These are phyloP conservation scores for Metschnikowia noctiluminum DNA, from an alignment of 805 yeast species.

Conservation along the genomic window DNA sequence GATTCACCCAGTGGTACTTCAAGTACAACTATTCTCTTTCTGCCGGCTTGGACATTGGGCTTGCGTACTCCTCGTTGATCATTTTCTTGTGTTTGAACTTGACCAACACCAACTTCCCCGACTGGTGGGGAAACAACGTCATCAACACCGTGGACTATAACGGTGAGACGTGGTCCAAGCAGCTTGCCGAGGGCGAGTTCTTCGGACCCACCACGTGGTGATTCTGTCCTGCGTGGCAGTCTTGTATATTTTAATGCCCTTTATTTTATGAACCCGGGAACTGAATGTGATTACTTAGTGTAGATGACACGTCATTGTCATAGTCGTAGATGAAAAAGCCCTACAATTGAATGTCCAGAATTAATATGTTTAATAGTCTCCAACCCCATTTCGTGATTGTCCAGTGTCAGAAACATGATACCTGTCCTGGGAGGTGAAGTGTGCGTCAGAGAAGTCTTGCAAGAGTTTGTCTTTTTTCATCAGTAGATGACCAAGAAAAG, in stretches of 20 bases:
- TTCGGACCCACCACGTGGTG: slow-evolving; percentile 51
- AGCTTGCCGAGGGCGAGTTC: slow-evolving; percentile 37
- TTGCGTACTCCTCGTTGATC: slow-evolving; percentile 38
- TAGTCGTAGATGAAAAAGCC: too few species aligned
- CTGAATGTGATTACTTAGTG: too few species aligned
- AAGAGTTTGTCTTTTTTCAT: too few species aligned
- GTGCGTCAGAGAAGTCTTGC: too few species aligned
- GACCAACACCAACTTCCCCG: slow-evolving; percentile 24
- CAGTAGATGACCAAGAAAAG: too few species aligned
- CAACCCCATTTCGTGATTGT: too few species aligned
- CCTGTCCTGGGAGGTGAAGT: too few species aligned
- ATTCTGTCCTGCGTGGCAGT: slow-evolving; percentile 6
- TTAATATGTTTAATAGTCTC: too few species aligned
- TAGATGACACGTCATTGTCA: too few species aligned
- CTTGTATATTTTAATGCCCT: not conserved
- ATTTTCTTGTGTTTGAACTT: slow-evolving; percentile 34
- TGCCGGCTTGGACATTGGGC: slow-evolving; percentile 44
- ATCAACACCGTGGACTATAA: slow-evolving; percentile 40
- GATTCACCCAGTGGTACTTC: slow-evolving; percentile 43
- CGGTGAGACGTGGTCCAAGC: slow-evolving; percentile 24
- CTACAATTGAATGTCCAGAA: too few species aligned
- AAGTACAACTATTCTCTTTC: slow-evolving; percentile 45
- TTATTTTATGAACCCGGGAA: too few species aligned
- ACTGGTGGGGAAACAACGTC: slow-evolving; percentile 70
- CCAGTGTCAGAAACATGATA: too few species aligned